Evolutionary conservation across 108 stramenopile genomes (phyloP).

Genomic region (Cyclotella kingstonii): DNA sequence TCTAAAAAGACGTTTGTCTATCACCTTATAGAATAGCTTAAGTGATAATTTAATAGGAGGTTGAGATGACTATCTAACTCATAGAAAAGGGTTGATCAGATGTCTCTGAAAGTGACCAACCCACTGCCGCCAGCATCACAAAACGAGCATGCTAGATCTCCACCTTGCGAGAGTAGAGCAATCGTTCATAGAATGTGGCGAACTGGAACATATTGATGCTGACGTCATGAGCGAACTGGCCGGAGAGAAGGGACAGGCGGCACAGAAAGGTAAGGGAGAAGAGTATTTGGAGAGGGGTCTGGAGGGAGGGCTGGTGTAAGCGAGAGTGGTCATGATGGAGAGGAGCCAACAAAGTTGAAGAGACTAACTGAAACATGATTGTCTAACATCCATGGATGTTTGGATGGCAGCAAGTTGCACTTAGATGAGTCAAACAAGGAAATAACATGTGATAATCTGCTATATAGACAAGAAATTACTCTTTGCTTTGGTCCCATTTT

Average conservation of each 20-base stretch:
- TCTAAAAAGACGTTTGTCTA: too few relatives aligned
- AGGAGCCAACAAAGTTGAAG: too few relatives aligned
- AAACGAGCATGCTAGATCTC: conserved; percentile 87
- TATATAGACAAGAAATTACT: too few relatives aligned
- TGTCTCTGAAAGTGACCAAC: conserved; percentile 83
- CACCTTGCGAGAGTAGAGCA: conserved; percentile 70
- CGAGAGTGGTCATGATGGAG: too few relatives aligned
- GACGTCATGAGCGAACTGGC: conserved; percentile 70
- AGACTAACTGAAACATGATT: too few relatives aligned
- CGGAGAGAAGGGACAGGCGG: conserved; percentile 49
- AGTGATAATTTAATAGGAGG: too few relatives aligned
- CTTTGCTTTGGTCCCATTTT: too few relatives aligned
- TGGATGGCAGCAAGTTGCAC: too few relatives aligned
- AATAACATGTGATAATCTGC: too few relatives aligned
- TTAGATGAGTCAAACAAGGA: too few relatives aligned
- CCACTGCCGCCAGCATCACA: conserved; percentile 84
- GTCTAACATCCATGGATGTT: too few relatives aligned
- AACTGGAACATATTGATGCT: conserved; percentile 88
- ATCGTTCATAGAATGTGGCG: conserved; percentile 47
- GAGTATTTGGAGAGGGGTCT: conserved; percentile 39
- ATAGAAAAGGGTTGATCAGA: conserved; percentile 60
- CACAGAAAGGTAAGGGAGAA: conserved; percentile 64
- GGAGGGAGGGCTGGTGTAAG: conserved; percentile 4
- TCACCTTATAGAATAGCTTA: too few relatives aligned
- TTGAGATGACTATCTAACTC: conserved; percentile 11